Conservation (phyloP, 441 rosid genomes). For the Eruca vesicaria region DNA sequence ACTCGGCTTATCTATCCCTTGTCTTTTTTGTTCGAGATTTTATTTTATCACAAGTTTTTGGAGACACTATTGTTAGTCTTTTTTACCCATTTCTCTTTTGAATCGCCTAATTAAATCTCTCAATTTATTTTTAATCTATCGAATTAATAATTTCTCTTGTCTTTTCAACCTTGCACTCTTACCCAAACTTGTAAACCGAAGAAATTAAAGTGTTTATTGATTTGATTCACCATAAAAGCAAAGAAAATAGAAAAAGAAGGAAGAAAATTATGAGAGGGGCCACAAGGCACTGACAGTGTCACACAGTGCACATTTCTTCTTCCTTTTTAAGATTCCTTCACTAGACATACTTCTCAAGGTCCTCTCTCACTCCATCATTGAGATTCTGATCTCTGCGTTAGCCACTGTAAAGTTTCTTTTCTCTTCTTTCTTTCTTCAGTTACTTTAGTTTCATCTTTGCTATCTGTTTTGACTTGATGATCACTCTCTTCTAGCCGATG, state of each 20-base stretch:
- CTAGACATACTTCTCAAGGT: background rate
- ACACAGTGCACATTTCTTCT: background rate
- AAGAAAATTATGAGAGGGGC: background rate
- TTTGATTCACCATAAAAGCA: background rate
- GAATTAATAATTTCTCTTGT: background rate
- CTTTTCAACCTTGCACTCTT: background rate
- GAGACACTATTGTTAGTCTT: background rate
- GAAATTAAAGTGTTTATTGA: background rate
- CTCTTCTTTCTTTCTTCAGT: background rate
- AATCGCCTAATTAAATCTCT: no score
- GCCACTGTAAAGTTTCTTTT: slow-evolving; percentile 1
- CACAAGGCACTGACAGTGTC: background rate
- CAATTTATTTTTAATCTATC: background rate
- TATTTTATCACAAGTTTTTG: slow-evolving; percentile 5
- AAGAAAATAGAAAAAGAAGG: background rate
- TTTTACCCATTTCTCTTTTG: no score
- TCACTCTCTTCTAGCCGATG: background rate
- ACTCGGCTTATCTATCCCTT: slow-evolving; percentile 4
- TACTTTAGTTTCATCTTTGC: background rate
- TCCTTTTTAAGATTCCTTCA: background rate
- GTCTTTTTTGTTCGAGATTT: slow-evolving; percentile 13
- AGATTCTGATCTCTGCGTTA: background rate
- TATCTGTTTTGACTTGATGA: no score
- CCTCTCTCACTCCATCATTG: background rate
- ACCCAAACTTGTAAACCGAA: background rate